Evolutionary conservation across 306 rosid genomes (phyloP).

Genomic region (Echinosophora koreensis): DNA sequence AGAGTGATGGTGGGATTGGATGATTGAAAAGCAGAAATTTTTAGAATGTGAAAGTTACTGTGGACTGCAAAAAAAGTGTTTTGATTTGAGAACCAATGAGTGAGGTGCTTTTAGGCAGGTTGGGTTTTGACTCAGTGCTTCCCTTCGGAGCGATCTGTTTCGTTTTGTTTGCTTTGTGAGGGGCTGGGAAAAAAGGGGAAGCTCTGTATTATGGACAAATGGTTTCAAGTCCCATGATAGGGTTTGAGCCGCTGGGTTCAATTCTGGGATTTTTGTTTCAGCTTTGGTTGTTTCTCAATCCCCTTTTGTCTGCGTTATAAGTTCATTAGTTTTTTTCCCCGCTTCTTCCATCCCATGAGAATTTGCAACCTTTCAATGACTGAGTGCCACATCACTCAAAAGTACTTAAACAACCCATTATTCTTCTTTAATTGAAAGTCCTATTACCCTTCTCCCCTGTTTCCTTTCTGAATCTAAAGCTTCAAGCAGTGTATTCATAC

Average conservation of each 20-base stretch:
- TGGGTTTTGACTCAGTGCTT: constrained; percentile 13
- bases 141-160: constrained; percentile 12
- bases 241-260: constrained; percentile 4
- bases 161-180: background rate
- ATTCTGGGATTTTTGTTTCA: constrained; percentile 24
- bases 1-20: constrained; percentile 26
- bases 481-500: background rate
- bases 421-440: background rate
- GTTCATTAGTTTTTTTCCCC: background rate
- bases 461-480: background rate
- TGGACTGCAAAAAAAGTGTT: constrained; percentile 28
- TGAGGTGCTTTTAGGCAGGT: constrained; percentile 15
- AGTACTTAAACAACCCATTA: too few species aligned
- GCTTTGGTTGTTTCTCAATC: constrained; percentile 28
- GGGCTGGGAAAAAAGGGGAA: background rate
- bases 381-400: constrained; percentile 5
- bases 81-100: constrained; percentile 29
- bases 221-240: constrained; percentile 3
- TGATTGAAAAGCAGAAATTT: constrained; percentile 11
- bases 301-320: background rate
- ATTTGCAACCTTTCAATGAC: background rate
- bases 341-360: background rate
- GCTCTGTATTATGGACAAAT: constrained; percentile 2
- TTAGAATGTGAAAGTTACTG: constrained; percentile 29
- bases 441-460: background rate